Evolutionary conservation across 1,284 basidiomycete species (phyloP), one percentile per base, ranked within the genome.

Genomic region (Sutorius eximius): DNA sequence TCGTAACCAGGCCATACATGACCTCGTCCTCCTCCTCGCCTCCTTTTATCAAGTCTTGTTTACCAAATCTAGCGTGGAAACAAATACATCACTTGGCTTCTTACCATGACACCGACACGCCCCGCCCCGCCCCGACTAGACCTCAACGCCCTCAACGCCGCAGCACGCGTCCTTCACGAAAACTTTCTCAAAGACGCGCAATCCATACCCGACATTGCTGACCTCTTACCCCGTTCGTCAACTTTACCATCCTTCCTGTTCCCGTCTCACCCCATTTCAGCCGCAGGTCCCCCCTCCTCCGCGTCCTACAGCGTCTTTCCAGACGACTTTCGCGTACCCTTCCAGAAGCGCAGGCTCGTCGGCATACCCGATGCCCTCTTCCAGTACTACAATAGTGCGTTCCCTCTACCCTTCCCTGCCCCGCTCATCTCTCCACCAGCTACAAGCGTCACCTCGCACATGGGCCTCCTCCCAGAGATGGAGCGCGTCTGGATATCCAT

Each of bases 401-500:
- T 38, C 10, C 18, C 22, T 49, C 45, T 40, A 38, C 12, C 34
- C 45, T 32, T 24, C 11, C 15, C 27, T 48, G 22, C 20, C 45
- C 30, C 49, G 43, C 58, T 72, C 57, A 72, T 47, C 42, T 45
- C 52, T 36, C 49, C 50, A 32, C 20, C 61, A 89, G 85, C 76
- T 50, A 77, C 81, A 32, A 82, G 75, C 65, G 78, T 85, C 51
- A 81, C 81, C 13, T 82, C 86, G 20, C 80, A 82, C 63, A 95
- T 97, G 90, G 96, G 96, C 11, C 74, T 99, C 52, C 86, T 99
- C 67, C 88, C 95, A 32, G 92, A 95, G 64, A 93, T 99, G 59
- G 93, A 94, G 62, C 83, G 95, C 48, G 95, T 93, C 0, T 99
- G 95, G 93, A 91, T 98, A 62, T 89, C 93, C 11, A 89, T 98